Percentiles rank a stretch among this genome's conserved stretches.
phyloP scores from a whole-genome alignment of 2,329 filamentous ascomycete species.

The Tolypocladium cylindrosporum region DNA sequence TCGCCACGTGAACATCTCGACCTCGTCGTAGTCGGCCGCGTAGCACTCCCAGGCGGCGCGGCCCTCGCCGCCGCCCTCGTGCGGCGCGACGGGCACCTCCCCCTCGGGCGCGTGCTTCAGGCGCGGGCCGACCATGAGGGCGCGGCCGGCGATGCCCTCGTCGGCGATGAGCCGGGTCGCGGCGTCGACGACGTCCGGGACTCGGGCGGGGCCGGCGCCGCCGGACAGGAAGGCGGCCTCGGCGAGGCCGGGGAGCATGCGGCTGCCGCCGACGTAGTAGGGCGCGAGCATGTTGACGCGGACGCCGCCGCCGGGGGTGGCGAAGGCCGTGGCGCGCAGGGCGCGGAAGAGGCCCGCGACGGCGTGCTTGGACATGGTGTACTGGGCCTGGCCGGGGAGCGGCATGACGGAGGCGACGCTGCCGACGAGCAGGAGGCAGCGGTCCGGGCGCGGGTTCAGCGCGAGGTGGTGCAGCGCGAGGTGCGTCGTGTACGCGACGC shows the following conservation, averaged over 20 bases:
- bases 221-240: slow-evolving; percentile 47
- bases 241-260: slow-evolving; percentile 32
- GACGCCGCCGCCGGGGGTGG: slow-evolving; percentile 22
- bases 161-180: slow-evolving; percentile 53
- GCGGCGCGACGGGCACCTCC: slow-evolving; percentile 15
- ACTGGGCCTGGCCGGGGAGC: slow-evolving; percentile 37
- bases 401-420: slow-evolving; percentile 47
- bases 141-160: slow-evolving; percentile 43
- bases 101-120: slow-evolving; percentile 26
- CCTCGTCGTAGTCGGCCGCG: slow-evolving; percentile 45
- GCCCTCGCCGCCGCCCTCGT: slow-evolving; percentile 28
- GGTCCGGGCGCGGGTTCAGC: slow-evolving; percentile 26
- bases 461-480: slow-evolving; percentile 42
- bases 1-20: slow-evolving; percentile 44
- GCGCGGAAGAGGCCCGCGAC: slow-evolving; percentile 54
- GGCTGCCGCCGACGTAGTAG: slow-evolving; percentile 56
- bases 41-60: slow-evolving; percentile 51
- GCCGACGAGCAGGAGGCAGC: slow-evolving; percentile 53
- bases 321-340: slow-evolving; percentile 36
- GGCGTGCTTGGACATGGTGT: slow-evolving; percentile 55
- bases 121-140: slow-evolving; percentile 47
- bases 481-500: slow-evolving; percentile 55
- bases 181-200: slow-evolving; percentile 54
- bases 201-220: slow-evolving; percentile 32
- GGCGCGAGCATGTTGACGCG: slow-evolving; percentile 58